A percentile compares a stretch with the other conserved stretches of the same genome.
Conservation (phyloP, 768 basidiomycete genomes). For the Russula compacta region DNA sequence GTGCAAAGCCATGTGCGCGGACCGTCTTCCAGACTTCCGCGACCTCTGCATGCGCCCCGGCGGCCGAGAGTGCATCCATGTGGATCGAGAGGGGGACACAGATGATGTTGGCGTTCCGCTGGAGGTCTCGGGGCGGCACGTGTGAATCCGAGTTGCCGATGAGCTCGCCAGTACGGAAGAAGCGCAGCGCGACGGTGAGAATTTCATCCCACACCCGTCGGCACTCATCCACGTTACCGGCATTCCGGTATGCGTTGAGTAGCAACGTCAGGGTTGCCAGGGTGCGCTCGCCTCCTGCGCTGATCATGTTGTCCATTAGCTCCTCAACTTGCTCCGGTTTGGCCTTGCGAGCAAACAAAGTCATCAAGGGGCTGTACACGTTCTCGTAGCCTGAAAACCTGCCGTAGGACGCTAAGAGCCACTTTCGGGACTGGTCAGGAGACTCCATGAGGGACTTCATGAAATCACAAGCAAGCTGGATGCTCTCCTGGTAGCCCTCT, state of each 20-base stretch:
- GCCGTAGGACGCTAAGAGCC: conserved; percentile 34
- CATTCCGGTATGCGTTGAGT: conserved; percentile 63
- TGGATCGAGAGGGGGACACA: conserved; percentile 74
- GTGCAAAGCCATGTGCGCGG: conserved; percentile 54
- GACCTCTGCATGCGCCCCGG: conserved; percentile 53
- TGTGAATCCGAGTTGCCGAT: conserved; percentile 26
- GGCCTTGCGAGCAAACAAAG: conserved; percentile 36
- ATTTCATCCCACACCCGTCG: conserved; percentile 62
- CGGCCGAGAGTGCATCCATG: conserved; percentile 62
- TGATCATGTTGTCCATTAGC: conserved; percentile 44
- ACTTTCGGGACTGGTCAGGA: conserved; percentile 29
- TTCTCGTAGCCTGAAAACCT: conserved; percentile 40
- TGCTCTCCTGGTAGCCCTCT: conserved; percentile 38
- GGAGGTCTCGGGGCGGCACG: conserved; percentile 11
- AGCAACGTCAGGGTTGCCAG: conserved; percentile 54
- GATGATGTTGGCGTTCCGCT: conserved; percentile 45
- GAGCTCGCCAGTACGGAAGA: conserved; percentile 29
- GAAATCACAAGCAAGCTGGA: conserved; percentile 59
- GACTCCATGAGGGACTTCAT: conserved; percentile 39
- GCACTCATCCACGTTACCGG: conserved; percentile 45
- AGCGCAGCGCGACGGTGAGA: conserved; percentile 44
- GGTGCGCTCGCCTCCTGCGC: conserved; percentile 47
- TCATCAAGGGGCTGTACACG: conserved; percentile 55
- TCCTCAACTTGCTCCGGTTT: conserved; percentile 47
- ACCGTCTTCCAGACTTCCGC: conserved; percentile 59